Base-by-base conservation (phyloP, 495 filamentous ascomycete genomes). In the Hyaloscypha bicolor region DNA sequence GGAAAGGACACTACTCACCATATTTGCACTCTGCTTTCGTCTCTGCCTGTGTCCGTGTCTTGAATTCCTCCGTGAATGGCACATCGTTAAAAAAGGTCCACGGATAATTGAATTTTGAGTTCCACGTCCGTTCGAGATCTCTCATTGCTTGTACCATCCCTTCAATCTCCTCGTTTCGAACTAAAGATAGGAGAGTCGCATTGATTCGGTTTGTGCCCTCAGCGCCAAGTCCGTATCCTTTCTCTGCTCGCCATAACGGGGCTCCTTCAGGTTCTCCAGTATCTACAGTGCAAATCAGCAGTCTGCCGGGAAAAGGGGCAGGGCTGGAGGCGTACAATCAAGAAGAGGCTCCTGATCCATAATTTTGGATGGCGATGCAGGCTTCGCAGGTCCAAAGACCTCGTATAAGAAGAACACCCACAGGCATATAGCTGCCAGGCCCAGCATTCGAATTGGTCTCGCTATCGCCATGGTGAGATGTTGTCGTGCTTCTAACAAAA, bases 51-150 rank as follows among this genome's bases (percentile, higher is more conserved):
- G 93, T 97, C 76, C 79, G 82, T 71, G 80, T 79, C 80, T 96
- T 98, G 82, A 99, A 99, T 73, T 98, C 94, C 42, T 92, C 89
- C 16, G 90, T 86, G 76, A 99, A 99, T 16, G 90, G 91, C 33
- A 89, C 89, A 74, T 99, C 95, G 79, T 99, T 99, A 82, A 99
- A 94, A 79, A 99, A 98, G 56, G 93, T 97, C 90, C 95, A 99
- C 19, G 96, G 96, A 77, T 98, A 99, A 79, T 99, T 98, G 85
- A 98, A 99, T 75, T 98, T 99, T 81, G 87, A 83, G 76, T 99
- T 99, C 92, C 93, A 99, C 9, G 94, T 97, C 67, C 92, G 79
- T 79, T 99, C 96, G 60, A 98, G 82, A 75, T 98, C 94, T 52
- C 79, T 78, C 90, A 99, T 99, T 6, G 91, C 88, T 71, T 88